Conservation (phyloP, 202 grass and related monocot species). For the Elaeis oleifera region DNA sequence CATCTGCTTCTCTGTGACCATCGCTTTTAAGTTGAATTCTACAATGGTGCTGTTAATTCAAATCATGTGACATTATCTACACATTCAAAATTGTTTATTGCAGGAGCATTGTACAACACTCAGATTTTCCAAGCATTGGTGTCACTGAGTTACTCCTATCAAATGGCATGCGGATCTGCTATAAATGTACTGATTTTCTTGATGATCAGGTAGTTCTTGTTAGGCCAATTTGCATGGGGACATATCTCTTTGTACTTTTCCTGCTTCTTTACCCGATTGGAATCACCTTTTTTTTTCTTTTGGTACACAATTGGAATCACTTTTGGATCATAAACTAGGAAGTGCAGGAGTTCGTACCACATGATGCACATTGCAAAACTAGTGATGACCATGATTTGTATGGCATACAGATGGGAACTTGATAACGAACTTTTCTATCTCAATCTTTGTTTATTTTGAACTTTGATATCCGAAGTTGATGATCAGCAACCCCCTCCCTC, state of each 20-base stretch:
- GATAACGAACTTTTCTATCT: too few species aligned
- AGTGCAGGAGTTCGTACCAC: too few species aligned
- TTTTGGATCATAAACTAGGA: neutral
- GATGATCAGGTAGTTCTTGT: slow-evolving; percentile 76
- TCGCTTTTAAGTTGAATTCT: too few species aligned
- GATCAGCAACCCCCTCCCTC: too few species aligned
- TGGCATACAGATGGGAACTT: too few species aligned
- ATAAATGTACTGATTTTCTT: slow-evolving; percentile 94
- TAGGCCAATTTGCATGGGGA: neutral
- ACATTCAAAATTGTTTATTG: slow-evolving; percentile 9
- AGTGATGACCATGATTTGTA: too few species aligned
- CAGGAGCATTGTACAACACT: slow-evolving; percentile 81
- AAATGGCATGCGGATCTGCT: slow-evolving; percentile 95
- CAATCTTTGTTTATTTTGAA: too few species aligned
- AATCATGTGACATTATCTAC: too few species aligned
- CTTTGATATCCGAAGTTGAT: too few species aligned
- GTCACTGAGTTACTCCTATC: slow-evolving; percentile 87
- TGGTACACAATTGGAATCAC: neutral
- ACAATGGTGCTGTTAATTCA: too few species aligned
- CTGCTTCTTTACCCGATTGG: neutral
- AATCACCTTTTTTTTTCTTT: neutral
- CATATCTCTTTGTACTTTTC: neutral
- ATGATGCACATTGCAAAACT: too few species aligned
- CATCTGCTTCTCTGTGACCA: too few species aligned
- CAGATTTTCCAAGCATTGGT: slow-evolving; percentile 67